Evolutionary conservation across 2,329 filamentous ascomycete species (phyloP).

Genomic region (Alternaria gansuensis): DNA sequence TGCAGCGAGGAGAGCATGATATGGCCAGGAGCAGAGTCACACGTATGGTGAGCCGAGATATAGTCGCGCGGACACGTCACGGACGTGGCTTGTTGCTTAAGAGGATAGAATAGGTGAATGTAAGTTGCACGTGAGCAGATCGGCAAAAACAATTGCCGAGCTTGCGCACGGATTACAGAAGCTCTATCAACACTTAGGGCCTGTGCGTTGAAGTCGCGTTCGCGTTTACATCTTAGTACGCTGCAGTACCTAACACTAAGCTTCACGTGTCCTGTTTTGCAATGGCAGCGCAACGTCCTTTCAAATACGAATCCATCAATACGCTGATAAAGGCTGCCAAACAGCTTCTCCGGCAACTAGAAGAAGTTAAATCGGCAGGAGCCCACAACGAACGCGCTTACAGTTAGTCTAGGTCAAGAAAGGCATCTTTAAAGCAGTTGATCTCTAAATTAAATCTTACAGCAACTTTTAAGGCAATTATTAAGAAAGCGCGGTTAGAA

Average conservation of each 20-base stretch:
- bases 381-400: conserved; percentile 1
- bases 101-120: background rate
- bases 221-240: background rate
- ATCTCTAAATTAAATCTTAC: background rate
- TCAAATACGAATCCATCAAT: background rate
- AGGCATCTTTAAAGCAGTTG: background rate
- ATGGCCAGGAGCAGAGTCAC: background rate
- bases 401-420: background rate
- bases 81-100: background rate
- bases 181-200: background rate
- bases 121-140: background rate
- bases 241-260: background rate
- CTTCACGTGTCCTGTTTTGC: background rate
- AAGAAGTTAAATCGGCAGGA: conserved; percentile 7
- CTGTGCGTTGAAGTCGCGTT: background rate
- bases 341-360: conserved; percentile 1
- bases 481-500: background rate
- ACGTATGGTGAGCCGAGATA: background rate
- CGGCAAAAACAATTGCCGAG: background rate
- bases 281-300: conserved; percentile 3
- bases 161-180: background rate
- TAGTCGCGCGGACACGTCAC: background rate
- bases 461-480: background rate
- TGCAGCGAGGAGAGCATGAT: background rate
- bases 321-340: background rate